Percentiles rank a stretch among this genome's conserved stretches.
Conservation (phyloP, 2,329 filamentous ascomycete genomes). For the Sclerotinia nivalis region DNA sequence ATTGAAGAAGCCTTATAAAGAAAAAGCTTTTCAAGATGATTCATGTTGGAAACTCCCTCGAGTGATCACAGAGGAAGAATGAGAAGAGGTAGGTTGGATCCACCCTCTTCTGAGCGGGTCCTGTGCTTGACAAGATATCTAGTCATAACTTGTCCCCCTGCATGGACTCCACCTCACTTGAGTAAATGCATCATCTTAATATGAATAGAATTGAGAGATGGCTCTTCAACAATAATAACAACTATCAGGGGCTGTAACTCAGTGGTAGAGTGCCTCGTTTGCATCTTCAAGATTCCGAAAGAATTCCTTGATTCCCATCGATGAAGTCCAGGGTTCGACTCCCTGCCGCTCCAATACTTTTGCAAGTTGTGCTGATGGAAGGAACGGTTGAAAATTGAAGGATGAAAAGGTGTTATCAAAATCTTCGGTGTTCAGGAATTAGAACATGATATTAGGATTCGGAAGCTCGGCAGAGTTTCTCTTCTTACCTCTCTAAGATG, state of each 20-base stretch:
- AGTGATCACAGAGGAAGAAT: no score
- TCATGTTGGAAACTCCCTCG: no score
- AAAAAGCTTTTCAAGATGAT: no score
- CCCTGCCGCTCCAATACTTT: constrained; percentile 11
- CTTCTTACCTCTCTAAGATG: no score
- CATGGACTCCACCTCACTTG: background rate
- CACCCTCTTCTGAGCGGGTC: no score
- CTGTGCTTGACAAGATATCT: no score
- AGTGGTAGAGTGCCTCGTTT: constrained; percentile 22
- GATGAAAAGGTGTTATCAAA: background rate
- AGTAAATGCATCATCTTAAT: accelerated
- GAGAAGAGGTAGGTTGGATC: no score
- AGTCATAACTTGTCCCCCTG: no score
- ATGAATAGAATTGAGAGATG: accelerated
- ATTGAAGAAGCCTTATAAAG: background rate
- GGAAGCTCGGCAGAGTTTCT: background rate
- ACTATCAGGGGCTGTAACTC: constrained; percentile 10
- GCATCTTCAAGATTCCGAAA: background rate
- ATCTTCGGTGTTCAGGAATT: no score
- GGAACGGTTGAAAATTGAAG: background rate
- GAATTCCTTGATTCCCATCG: background rate
- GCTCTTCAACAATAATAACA: background rate
- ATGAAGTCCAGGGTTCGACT: constrained; percentile 19
- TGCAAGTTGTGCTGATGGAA: background rate
- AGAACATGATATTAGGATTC: background rate